phyloP scores from a whole-genome alignment of 1,284 basidiomycete genomes.

The Sanguinoderma infundibulare region DNA sequence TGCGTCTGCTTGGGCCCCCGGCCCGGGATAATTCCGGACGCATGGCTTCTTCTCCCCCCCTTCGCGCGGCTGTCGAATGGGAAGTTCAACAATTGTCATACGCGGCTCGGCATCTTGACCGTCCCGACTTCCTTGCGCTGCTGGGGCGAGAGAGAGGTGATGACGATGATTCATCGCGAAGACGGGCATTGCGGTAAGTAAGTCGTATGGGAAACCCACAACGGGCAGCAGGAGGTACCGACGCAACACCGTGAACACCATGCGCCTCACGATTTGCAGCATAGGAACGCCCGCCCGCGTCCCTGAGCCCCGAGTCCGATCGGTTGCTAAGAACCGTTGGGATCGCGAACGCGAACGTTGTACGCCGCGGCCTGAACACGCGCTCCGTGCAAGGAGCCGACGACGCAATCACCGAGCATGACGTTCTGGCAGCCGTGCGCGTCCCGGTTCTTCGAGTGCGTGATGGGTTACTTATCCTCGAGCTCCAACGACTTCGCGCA shows the following conservation, averaged over 20 bases:
- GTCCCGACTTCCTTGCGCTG: conserved; percentile 3
- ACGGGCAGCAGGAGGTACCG: no score
- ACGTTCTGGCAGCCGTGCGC: background rate
- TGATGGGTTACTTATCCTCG: no score
- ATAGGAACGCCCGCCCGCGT: no score
- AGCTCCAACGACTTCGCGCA: no score
- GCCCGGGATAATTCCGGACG: background rate
- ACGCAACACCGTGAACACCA: no score
- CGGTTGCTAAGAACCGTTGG: background rate
- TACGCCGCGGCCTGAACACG: background rate
- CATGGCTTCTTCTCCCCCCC: background rate
- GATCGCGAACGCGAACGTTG: background rate
- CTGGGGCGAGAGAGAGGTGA: background rate
- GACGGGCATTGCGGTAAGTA: background rate
- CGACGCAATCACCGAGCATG: background rate
- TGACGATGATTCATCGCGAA: background rate
- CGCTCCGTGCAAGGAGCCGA: background rate
- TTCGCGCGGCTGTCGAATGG: background rate
- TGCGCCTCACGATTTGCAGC: no score
- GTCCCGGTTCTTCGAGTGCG: background rate
- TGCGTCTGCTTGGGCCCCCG: background rate
- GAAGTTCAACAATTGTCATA: conserved; percentile 1
- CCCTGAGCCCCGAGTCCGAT: background rate
- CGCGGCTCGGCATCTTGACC: conserved; percentile 4
- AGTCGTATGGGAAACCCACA: no score